Evolutionary conservation across 345 rosid genomes (phyloP).

Genomic region (Barbarea vulgaris): DNA sequence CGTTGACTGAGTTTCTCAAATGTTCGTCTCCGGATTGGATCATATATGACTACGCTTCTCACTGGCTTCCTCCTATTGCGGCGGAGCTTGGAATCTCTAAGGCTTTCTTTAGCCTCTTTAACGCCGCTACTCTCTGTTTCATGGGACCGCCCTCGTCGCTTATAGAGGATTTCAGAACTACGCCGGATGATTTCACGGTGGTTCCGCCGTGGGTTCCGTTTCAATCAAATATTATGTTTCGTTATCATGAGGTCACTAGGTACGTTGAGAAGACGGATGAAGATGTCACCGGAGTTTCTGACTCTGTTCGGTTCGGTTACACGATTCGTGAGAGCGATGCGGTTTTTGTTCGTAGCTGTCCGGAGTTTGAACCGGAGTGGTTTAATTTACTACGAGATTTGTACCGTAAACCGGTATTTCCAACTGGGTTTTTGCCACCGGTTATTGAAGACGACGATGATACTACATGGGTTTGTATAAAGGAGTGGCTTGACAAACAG

Average conservation of each 20-base stretch:
- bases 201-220: conserved; percentile 53
- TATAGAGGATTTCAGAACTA: conserved; percentile 21
- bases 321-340: conserved; percentile 44
- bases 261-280: conserved; percentile 48
- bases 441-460: conserved; percentile 7
- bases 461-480: conserved; percentile 36
- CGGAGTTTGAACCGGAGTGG: conserved; percentile 58
- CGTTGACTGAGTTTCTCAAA: conserved; percentile 39
- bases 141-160: conserved; percentile 38
- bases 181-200: conserved; percentile 52
- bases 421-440: conserved; percentile 57
- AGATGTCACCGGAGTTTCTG: conserved; percentile 47
- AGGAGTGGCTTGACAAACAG: conserved; percentile 49
- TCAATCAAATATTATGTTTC: conserved; percentile 43
- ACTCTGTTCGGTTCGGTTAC: conserved; percentile 47
- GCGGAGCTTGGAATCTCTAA: conserved; percentile 37
- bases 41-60: conserved; percentile 52
- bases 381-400: conserved; percentile 43
- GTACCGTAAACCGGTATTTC: conserved; percentile 44
- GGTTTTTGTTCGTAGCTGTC: conserved; percentile 47
- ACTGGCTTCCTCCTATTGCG: conserved; percentile 53
- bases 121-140: conserved; percentile 41
- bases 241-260: conserved; percentile 46
- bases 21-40: conserved; percentile 47
- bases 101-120: conserved; percentile 46